Evolutionary conservation across 1,284 basidiomycete species (phyloP), one percentile per base, ranked within the genome.

Genomic region (Cerrena zonata): DNA sequence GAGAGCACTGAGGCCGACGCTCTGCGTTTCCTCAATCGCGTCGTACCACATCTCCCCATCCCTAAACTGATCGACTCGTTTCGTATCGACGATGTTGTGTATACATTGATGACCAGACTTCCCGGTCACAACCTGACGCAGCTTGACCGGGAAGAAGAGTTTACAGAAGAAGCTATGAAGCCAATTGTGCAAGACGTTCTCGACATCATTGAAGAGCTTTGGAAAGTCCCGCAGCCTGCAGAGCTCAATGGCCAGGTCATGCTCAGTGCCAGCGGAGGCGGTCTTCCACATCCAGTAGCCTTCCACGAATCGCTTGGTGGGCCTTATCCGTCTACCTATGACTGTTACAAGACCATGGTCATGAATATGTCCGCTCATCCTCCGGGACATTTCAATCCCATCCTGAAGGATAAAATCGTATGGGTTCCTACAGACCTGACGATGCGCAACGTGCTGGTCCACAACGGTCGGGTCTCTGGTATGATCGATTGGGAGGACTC

Each of bases 41-140:
- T 41, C 40, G 45, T 39, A 12, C 60, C 52, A 3, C 36, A 53
- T 25, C 51, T 62, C 13, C 60, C 60, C 26, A 62, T 62, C 18
- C 60, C 60, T 4, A 45, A 27, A 26, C 49, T 61, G 15, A 44
- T 61, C 22, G 52, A 55, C 38, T 52, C 52, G 5, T 55, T 62
- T 43, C 41, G 45, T 3, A 22, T 52, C 38, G 47, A 49, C 39
- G 53, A 51, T 10, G 46, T 21, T n/a, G 54, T 56, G 7, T 62
- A 62, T 51, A 56, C 60, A 2, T 22, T 60, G 25, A 60, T 62
- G 60, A 59, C 57, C 19, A 54, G 50, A 38, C 51, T 60, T n/a
- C 53, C 53, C 5, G 61, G 60, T 5, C 49, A 47, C 18, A 36
- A 27, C 12, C 43, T 60, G 7, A 13, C 53, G 15, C 49, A 57